A percentile compares a stretch with the other conserved stretches of the same genome.
phyloP scores from a whole-genome alignment of 345 rosid species.

The Carallia brachiata region DNA sequence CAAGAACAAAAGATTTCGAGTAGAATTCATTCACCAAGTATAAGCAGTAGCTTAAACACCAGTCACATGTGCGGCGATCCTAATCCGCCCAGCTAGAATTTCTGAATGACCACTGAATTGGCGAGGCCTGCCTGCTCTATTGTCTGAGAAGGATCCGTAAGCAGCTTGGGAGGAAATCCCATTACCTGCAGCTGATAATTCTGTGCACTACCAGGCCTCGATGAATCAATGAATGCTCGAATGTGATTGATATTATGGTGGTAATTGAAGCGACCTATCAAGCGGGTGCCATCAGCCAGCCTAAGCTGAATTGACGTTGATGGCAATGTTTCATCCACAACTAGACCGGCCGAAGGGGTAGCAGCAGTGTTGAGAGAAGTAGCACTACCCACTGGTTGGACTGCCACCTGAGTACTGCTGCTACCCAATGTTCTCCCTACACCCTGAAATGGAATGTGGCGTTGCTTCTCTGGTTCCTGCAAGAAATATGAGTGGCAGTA shows the following conservation, averaged over 20 bases:
- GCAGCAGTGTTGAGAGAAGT: slow-evolving; percentile 33
- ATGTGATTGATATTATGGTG: slow-evolving; percentile 67
- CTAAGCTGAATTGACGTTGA: slow-evolving; percentile 84
- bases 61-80: background rate
- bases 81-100: slow-evolving; percentile 41
- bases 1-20: background rate
- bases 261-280: slow-evolving; percentile 63
- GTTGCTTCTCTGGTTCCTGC: slow-evolving; percentile 71
- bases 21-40: slow-evolving; percentile 5
- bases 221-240: slow-evolving; percentile 57
- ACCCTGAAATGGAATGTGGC: slow-evolving; percentile 73
- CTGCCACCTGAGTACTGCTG: slow-evolving; percentile 38
- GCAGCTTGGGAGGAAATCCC: slow-evolving; percentile 97
- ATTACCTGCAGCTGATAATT: slow-evolving; percentile 77
- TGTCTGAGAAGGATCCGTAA: slow-evolving; percentile 54
- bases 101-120: slow-evolving; percentile 84
- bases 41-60: slow-evolving; percentile 8
- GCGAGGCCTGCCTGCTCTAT: slow-evolving; percentile 79
- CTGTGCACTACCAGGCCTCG: slow-evolving; percentile 54
- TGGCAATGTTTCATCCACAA: slow-evolving; percentile 65
- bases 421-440: slow-evolving; percentile 91
- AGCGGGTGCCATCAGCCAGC: slow-evolving; percentile 80
- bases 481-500: slow-evolving; percentile 5
- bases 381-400: slow-evolving; percentile 28
- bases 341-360: slow-evolving; percentile 33